Percentiles rank a stretch among this genome's conserved stretches.
These are phyloP conservation scores for Cutaneotrichosporon curvatum DNA, from an alignment of 1,284 basidiomycete species.

Conservation along the genomic window DNA sequence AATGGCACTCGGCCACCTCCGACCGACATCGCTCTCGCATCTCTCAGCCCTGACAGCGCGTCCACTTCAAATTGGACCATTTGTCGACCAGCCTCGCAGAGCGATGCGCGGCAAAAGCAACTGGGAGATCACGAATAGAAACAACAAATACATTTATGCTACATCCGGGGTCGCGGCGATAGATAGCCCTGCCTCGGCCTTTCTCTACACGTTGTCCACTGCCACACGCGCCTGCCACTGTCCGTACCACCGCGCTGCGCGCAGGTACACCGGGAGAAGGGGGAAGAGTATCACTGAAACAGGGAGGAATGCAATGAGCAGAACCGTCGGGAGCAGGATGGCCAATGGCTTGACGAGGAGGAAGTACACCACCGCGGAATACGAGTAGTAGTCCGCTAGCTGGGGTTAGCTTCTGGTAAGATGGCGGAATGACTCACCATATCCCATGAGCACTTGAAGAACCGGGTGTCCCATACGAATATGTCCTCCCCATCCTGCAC, in stretches of 20 bases:
- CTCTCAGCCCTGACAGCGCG: too few relatives aligned
- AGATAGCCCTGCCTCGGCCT: not conserved
- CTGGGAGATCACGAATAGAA: too few relatives aligned
- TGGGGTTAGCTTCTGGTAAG: conserved; percentile 3
- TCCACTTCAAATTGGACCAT: too few relatives aligned
- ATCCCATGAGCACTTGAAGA: conserved; percentile 40
- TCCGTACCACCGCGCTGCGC: conserved; percentile 33
- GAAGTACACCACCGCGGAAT: conserved; percentile 43
- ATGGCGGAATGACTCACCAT: conserved; percentile 29
- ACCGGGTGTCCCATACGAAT: conserved; percentile 38
- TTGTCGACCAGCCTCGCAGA: too few relatives aligned
- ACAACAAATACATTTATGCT: not conserved
- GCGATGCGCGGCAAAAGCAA: too few relatives aligned
- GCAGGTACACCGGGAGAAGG: conserved; percentile 34
- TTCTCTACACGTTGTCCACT: conserved; percentile 31
- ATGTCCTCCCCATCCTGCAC: conserved; percentile 9
- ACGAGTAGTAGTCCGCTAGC: conserved; percentile 43
- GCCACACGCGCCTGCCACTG: conserved; percentile 42
- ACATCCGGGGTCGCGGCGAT: too few relatives aligned
- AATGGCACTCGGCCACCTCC: too few relatives aligned
- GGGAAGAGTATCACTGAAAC: conserved; percentile 27
- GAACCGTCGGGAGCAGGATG: conserved; percentile 38
- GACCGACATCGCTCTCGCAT: too few relatives aligned
- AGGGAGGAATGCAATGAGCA: conserved; percentile 32
- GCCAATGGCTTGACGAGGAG: conserved; percentile 43